These are phyloP conservation scores for Aaosphaeria pasadenensis DNA, from an alignment of 2,329 filamentous ascomycete genomes.

Conservation along the genomic window DNA sequence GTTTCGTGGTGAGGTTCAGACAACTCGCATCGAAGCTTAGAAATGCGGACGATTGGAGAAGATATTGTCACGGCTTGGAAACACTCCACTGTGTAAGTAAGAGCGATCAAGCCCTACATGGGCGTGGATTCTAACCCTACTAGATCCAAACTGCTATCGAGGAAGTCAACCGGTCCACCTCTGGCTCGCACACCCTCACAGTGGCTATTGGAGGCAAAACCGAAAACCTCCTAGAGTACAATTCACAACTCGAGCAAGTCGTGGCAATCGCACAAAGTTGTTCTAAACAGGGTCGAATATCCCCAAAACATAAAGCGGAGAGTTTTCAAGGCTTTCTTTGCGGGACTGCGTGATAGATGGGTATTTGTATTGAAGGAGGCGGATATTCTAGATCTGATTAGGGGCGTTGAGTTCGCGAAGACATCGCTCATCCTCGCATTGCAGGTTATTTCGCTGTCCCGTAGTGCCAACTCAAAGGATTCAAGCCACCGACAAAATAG, in stretches of 20 bases:
- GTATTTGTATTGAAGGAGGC: neutral
- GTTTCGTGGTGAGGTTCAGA: neutral
- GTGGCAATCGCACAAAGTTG: neutral
- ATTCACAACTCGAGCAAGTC: neutral
- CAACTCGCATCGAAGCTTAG: neutral
- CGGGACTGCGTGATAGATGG: neutral
- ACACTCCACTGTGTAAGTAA: neutral
- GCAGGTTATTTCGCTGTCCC: neutral
- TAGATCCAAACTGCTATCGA: neutral
- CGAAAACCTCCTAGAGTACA: neutral
- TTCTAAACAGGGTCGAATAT: neutral
- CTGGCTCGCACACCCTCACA: neutral
- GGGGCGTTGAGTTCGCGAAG: neutral
- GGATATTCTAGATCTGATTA: neutral
- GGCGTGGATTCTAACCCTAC: neutral
- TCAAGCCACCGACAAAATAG: neutral
- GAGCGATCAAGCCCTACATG: neutral
- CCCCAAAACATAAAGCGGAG: neutral
- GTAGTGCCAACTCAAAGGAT: neutral
- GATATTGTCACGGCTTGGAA: neutral
- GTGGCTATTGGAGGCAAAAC: neutral
- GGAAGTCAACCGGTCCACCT: neutral
- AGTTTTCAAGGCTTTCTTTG: neutral
- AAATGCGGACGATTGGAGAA: neutral
- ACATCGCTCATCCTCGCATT: neutral